phyloP scores from a whole-genome alignment of 179 eudicot species.

The Silene coronaria region DNA sequence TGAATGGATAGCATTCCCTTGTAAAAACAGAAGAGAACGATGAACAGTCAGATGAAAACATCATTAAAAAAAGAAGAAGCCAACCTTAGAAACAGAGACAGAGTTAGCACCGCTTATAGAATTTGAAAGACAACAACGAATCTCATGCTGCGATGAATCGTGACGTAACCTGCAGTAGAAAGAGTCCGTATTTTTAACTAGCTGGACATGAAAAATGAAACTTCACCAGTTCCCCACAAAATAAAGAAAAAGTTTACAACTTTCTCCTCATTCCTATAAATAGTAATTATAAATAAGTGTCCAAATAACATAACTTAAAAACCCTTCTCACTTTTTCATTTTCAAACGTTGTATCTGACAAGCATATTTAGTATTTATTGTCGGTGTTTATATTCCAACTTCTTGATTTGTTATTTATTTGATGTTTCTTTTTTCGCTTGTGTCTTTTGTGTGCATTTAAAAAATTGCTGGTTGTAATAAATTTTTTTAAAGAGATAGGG shows the following conservation, averaged over 20 bases:
- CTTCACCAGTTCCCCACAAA: not conserved
- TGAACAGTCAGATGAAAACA: not conserved
- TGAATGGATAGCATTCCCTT: not conserved
- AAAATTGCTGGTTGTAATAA: too few species aligned
- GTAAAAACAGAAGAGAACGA: not conserved
- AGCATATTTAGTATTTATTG: too few species aligned
- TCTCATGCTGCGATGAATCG: constrained; percentile 24
- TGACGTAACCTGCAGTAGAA: constrained; percentile 25
- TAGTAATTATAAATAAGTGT: too few species aligned
- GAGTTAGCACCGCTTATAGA: constrained; percentile 13
- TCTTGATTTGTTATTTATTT: too few species aligned
- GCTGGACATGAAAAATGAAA: not conserved
- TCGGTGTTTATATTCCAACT: too few species aligned
- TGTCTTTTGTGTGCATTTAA: too few species aligned
- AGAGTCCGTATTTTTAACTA: not conserved
- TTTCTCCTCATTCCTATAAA: not conserved
- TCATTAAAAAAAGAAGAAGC: not conserved
- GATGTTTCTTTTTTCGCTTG: too few species aligned
- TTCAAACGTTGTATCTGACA: too few species aligned
- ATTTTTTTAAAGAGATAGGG: too few species aligned
- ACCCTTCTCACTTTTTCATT: too few species aligned
- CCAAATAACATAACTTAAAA: too few species aligned
- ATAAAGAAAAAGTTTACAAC: not conserved
- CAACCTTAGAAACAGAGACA: constrained; percentile 30
- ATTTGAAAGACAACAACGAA: constrained; percentile 26